Percentiles rank a stretch among this genome's conserved stretches.
phyloP scores from a whole-genome alignment of 371 early-diverging fungal species.

The Chytridiales sp. region DNA sequence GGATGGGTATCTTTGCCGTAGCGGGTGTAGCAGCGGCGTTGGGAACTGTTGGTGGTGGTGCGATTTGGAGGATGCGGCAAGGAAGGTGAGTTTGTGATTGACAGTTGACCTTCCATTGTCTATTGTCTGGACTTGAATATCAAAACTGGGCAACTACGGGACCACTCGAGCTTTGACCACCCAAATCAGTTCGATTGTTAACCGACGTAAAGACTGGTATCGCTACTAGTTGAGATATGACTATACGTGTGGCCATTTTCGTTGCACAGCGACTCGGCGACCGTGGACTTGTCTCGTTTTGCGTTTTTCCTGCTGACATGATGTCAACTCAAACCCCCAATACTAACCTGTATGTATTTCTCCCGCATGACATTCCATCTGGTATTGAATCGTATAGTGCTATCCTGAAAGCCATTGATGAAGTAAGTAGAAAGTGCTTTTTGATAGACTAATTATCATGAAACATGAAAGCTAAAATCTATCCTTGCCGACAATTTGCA shows the following conservation, averaged over 20 bases:
- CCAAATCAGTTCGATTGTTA: no score
- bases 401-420: slow-evolving; percentile 49
- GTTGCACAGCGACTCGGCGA: not conserved
- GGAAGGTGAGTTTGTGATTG: slow-evolving; percentile 33
- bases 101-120: no score
- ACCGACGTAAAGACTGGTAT: no score
- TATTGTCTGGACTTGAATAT: not conserved
- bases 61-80: slow-evolving; percentile 56
- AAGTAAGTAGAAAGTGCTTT: slow-evolving; percentile 28
- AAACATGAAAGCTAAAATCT: no score
- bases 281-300: not conserved
- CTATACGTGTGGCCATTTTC: not conserved
- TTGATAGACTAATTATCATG: not conserved
- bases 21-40: slow-evolving; percentile 69
- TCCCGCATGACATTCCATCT: no score
- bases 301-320: not conserved
- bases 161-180: no score
- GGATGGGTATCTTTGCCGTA: slow-evolving; percentile 55
- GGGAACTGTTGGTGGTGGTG: no score
- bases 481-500: slow-evolving; percentile 6
- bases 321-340: not conserved
- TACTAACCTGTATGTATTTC: not conserved
- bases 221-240: no score
- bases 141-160: not conserved
- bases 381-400: slow-evolving; percentile 9